Conservation (phyloP, 495 filamentous ascomycete species). For the Neurospora intermedia region DNA sequence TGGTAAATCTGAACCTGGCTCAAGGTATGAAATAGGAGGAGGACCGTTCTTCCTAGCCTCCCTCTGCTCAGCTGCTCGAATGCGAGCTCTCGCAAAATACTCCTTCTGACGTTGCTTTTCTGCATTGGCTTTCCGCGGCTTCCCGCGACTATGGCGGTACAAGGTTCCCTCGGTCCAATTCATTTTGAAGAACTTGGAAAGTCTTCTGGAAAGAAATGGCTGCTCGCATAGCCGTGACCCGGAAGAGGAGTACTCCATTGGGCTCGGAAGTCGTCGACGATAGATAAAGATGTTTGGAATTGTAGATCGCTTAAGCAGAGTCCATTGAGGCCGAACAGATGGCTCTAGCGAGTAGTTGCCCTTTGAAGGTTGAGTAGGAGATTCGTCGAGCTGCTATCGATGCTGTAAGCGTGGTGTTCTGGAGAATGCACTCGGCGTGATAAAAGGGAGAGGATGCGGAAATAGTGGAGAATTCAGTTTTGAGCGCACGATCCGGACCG, state of each 20-base stretch:
- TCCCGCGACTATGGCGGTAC: slow-evolving; percentile 24
- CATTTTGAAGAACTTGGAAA: slow-evolving; percentile 16
- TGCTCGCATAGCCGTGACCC: neutral
- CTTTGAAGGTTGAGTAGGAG: neutral
- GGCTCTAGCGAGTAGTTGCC: neutral
- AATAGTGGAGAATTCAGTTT: neutral
- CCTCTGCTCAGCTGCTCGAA: slow-evolving; percentile 11
- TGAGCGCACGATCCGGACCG: neutral
- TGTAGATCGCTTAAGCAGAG: neutral
- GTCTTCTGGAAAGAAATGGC: neutral
- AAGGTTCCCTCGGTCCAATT: slow-evolving; percentile 37
- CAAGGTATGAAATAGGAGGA: slow-evolving; percentile 4
- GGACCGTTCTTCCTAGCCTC: slow-evolving; percentile 5
- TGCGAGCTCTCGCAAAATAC: slow-evolving; percentile 29
- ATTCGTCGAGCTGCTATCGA: neutral
- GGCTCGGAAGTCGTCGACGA: neutral
- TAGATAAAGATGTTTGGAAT: neutral
- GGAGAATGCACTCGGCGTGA: neutral
- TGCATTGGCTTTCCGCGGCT: slow-evolving; percentile 21
- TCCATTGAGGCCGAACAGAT: neutral
- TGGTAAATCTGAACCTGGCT: slow-evolving; percentile 1
- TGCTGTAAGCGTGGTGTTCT: neutral
- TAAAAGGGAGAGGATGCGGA: neutral
- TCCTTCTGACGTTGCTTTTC: slow-evolving; percentile 26
- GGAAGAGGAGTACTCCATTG: neutral